Evolutionary conservation across 2,329 filamentous ascomycete species (phyloP), one percentile per base, ranked within the genome.

Genomic region (Ophiocordyceps camponoti-saundersi): DNA sequence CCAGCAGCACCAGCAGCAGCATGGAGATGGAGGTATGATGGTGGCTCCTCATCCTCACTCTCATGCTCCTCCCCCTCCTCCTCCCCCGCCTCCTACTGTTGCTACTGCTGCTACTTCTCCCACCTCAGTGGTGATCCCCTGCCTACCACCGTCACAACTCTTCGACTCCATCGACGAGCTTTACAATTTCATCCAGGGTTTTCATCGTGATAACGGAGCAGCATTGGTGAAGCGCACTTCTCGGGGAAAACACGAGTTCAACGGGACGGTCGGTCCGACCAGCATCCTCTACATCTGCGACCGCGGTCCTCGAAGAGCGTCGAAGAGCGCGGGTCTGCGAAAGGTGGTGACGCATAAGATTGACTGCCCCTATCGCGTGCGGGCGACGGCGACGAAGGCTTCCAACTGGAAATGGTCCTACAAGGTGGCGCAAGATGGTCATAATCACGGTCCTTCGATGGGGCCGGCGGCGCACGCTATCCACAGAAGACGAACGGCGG

Each of bases 341-440:
- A 43, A 29, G 10, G 15, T 22, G 23, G 18, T 22, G 23, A 47
- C 44, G 41, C 42, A 48, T 16, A 48, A 48, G 40, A 34, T 48
- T 32, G 42, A 48, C 30, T 48, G 42, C 18, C 47, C 47, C 39
- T 22, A 46, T 29, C 45, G 45, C 23, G 45, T 48, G 26, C 42
- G 36, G 6, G 44, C 47, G 12, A 42, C 40, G 22, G 16, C 47
- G 20, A 43, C 34, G 42, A 41, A 47, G 42, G 42, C n/a, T n/a
- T 20, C 40, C 40, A 21, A 47, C 21, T 44, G 42, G 42, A 47
- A 47, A 21, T 44, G 42, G 46, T 39, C 26, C 11, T 47, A 47
- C 23, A 26, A 23, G 18, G 46, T 47, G 8, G 6, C 44, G 20
- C n/a, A 47, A 7, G 41, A 42, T 15, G 18, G 44, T 21, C 42